These are phyloP conservation scores for Brassica balearica DNA, from an alignment of 441 rosid species.

Conservation along the genomic window DNA sequence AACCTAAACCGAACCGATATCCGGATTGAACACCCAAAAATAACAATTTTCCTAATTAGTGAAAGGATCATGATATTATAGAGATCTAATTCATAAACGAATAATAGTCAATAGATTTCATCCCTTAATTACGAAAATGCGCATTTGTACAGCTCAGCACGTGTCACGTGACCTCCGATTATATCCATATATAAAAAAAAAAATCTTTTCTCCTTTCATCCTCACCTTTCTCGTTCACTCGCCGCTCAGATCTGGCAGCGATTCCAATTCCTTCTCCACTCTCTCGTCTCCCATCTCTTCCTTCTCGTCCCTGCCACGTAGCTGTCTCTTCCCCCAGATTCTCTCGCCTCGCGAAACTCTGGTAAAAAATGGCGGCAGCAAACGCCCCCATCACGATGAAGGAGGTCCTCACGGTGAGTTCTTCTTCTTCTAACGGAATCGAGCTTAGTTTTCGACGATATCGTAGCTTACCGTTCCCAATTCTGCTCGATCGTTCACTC, in stretches of 20 bases:
- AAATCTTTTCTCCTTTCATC: too few species aligned
- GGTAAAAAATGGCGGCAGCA: slow-evolving; percentile 61
- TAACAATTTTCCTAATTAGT: too few species aligned
- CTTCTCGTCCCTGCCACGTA: slow-evolving; percentile 44
- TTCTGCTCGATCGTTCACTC: slow-evolving; percentile 19
- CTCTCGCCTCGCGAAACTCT: slow-evolving; percentile 45
- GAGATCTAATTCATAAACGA: too few species aligned
- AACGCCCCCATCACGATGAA: slow-evolving; percentile 67
- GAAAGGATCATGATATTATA: too few species aligned
- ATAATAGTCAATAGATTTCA: too few species aligned
- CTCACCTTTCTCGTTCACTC: slow-evolving; percentile 42
- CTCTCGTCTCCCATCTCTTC: slow-evolving; percentile 34
- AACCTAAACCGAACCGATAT: too few species aligned
- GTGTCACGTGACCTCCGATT: too few species aligned
- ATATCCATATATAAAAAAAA: too few species aligned
- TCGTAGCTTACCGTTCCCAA: slow-evolving; percentile 4
- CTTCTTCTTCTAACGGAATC: slow-evolving; percentile 33
- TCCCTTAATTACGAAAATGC: too few species aligned
- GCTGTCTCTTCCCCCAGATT: slow-evolving; percentile 48
- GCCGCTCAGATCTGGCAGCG: slow-evolving; percentile 65
- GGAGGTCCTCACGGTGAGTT: slow-evolving; percentile 60
- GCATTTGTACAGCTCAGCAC: too few species aligned
- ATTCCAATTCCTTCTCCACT: slow-evolving; percentile 38
- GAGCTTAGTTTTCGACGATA: slow-evolving; percentile 25
- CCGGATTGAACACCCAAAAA: too few species aligned